Evolutionary conservation across 768 basidiomycete genomes (phyloP).

Genomic region (Termitomyces sp.): DNA sequence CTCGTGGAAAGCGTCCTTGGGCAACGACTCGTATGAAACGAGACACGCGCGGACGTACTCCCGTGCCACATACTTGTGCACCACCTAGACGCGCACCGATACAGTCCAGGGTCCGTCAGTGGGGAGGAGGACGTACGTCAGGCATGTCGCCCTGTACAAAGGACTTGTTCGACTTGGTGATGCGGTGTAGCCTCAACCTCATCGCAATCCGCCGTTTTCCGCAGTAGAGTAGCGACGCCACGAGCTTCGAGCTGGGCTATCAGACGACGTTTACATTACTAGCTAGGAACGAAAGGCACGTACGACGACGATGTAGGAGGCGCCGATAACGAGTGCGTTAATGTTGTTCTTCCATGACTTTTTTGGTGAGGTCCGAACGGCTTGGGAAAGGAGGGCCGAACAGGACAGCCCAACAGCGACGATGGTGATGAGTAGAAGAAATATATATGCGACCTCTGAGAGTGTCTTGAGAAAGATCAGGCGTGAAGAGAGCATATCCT

Average conservation of each 20-base stretch:
- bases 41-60: conserved; percentile 75
- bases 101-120: background rate
- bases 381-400: conserved; percentile 62
- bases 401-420: conserved; percentile 60
- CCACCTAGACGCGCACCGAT: conserved; percentile 33
- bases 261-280: background rate
- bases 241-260: conserved; percentile 30
- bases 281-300: conserved; percentile 16
- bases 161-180: conserved; percentile 55
- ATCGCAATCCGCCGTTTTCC: conserved; percentile 66
- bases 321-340: conserved; percentile 63
- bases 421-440: conserved; percentile 43
- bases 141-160: conserved; percentile 54
- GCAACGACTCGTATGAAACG: conserved; percentile 64
- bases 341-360: conserved; percentile 55
- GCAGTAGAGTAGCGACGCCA: conserved; percentile 55
- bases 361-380: conserved; percentile 56
- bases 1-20: conserved; percentile 57
- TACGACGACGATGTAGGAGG: conserved; percentile 68
- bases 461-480: conserved; percentile 33
- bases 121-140: conserved; percentile 32
- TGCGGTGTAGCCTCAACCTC: conserved; percentile 54
- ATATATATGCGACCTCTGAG: conserved; percentile 47
- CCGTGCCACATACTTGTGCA: conserved; percentile 62
- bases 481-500: conserved; percentile 34